A percentile compares a stretch with the other conserved stretches of the same genome.
phyloP scores from a whole-genome alignment of 108 stramenopile species.

The Poteriospumella lacustris region DNA sequence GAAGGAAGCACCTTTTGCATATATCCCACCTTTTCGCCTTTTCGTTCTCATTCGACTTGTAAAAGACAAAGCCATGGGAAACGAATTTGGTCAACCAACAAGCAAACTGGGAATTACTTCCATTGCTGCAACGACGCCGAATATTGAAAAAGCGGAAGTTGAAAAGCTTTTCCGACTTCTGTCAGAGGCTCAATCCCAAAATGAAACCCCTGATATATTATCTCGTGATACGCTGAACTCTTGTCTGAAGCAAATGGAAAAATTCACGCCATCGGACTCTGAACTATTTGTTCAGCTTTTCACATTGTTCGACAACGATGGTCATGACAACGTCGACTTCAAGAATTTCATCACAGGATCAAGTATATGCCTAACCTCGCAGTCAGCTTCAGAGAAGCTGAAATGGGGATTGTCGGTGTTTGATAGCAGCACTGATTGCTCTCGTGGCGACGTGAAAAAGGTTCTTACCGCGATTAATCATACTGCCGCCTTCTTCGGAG shows the following conservation, averaged over 20 bases:
- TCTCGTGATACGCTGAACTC: conserved; percentile 32
- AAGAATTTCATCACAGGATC: conserved; percentile 37
- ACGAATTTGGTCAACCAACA: conserved; percentile 42
- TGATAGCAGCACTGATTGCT: conserved; percentile 29
- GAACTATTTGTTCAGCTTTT: conserved; percentile 39
- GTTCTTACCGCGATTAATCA: conserved; percentile 47
- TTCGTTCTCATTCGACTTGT: no score
- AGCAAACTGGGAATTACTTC: conserved; percentile 47
- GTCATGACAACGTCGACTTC: conserved; percentile 41
- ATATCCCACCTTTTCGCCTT: no score
- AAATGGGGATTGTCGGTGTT: conserved; percentile 36
- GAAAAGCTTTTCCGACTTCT: conserved; percentile 36
- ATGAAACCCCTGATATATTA: conserved; percentile 41
- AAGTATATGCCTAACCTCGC: conserved; percentile 33
- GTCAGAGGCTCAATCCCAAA: conserved; percentile 11
- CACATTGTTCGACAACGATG: conserved; percentile 49
- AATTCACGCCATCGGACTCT: conserved; percentile 30
- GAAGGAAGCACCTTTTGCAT: no score
- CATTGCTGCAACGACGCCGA: conserved; percentile 46
- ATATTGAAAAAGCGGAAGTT: conserved; percentile 44
- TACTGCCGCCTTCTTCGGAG: conserved; percentile 52
- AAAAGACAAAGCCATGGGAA: conserved; percentile 46
- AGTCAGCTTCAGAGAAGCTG: conserved; percentile 35
- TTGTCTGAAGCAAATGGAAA: conserved; percentile 34
- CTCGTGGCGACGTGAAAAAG: conserved; percentile 33